Base-by-base conservation (phyloP, 208 protist species). In the Crithidia expoeki region DNA sequence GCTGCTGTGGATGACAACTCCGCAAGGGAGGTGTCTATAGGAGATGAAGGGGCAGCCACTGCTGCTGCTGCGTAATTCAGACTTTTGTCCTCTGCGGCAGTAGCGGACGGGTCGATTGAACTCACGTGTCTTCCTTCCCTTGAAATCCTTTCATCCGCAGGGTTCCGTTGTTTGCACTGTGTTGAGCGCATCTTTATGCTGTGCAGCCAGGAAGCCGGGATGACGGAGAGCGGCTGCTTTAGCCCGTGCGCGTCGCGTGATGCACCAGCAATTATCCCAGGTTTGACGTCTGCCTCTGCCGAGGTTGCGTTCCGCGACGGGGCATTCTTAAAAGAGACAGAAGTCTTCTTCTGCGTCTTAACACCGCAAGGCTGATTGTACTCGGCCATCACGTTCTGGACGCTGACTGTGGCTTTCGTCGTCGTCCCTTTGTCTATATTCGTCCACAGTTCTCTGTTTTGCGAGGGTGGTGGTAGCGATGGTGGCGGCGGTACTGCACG, bases 151-250 rank as follows among this genome's bases (percentile, higher is more conserved):
- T 34, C 2, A 14, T 52, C 19, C 2, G 16, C 16, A 2, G 25
- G 44, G 25, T n/a, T 7, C 1, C 14, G 59, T 10, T 51, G 44
- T 4, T 21, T 30, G 25, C 28, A 53, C 19, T 68, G 21, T 4
- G 28, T 40, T 25, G 21, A 10, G 21, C 11, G 32, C n/a, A 11
- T 28, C 38, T 16, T 60, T 27, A 34, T 38, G 27, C 5, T 17
- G 25, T 27, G 42, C 25, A 71, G 63, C 63, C 71, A 70, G 4
- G 71, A 64, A 25, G 55, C 34, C 10, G 62, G 63, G 10, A 70
- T 53, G 5, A 71, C 47, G 3, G 71, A 76, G 23, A 70, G 32
- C 11, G 46, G 36, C 21, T 25, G 61, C 7, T 23, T 32, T 9
- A 19, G 33, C 0, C 25, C 19, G 10, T 30, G 11, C 44, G 2